Conservation (phyloP, 768 basidiomycete genomes). For the Hericium alpestre region DNA sequence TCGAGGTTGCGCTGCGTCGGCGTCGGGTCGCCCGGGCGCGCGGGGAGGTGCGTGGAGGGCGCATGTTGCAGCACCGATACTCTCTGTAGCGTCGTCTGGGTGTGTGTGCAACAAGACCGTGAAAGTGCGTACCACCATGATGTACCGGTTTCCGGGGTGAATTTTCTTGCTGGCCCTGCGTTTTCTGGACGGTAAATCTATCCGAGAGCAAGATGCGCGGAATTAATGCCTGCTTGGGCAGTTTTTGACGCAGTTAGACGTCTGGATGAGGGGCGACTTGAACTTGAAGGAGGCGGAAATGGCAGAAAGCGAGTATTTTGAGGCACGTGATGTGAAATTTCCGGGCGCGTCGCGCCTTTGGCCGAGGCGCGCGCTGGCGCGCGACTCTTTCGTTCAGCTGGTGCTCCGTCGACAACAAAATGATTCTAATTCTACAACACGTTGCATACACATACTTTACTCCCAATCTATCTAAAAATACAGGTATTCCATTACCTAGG, state of each 20-base stretch:
- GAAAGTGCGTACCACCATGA: background rate
- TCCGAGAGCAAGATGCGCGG: too few relatives aligned
- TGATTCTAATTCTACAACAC: too few relatives aligned
- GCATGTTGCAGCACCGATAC: conserved; percentile 82
- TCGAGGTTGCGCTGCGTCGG: conserved; percentile 88
- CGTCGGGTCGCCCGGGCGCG: conserved; percentile 71
- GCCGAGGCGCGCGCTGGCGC: background rate
- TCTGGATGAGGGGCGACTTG: too few relatives aligned
- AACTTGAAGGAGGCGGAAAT: background rate
- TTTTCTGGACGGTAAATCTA: too few relatives aligned
- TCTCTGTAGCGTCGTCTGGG: conserved; percentile 40
- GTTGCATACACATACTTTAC: too few relatives aligned
- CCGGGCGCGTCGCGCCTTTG: background rate
- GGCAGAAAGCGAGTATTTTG: background rate
- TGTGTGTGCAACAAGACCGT: background rate
- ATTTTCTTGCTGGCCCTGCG: too few relatives aligned
- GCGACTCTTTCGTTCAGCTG: too few relatives aligned
- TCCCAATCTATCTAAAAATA: background rate
- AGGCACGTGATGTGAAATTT: background rate
- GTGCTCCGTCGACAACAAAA: too few relatives aligned
- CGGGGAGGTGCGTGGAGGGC: conserved; percentile 60
- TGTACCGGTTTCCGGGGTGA: background rate
- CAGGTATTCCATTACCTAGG: background rate
- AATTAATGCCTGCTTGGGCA: too few relatives aligned
- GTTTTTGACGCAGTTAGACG: too few relatives aligned